Evolutionary conservation across 352 stramenopile species (phyloP).

Genomic region (Phytophthora constricta): DNA sequence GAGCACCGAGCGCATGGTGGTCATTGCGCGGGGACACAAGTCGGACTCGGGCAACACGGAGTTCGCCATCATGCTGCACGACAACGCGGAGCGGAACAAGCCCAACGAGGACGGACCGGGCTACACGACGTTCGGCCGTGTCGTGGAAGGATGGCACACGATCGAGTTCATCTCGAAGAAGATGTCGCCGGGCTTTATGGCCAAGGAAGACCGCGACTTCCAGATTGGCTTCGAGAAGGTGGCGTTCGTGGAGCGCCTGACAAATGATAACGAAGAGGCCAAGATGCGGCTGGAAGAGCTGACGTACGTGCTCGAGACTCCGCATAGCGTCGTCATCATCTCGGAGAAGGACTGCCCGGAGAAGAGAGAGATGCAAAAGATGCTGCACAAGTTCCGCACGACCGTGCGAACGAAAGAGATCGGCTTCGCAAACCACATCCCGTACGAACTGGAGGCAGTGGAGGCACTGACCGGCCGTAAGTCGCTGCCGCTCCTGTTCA

Average conservation of each 20-base stretch:
- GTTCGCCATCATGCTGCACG: conserved; percentile 87
- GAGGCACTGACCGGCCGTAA: conserved; percentile 89
- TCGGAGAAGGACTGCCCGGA: conserved; percentile 94
- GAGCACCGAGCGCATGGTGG: conserved; percentile 83
- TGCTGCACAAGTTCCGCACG: conserved; percentile 76
- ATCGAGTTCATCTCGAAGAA: conserved; percentile 79
- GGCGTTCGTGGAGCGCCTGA: conserved; percentile 64
- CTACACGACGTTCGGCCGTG: conserved; percentile 82
- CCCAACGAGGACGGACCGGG: conserved; percentile 67
- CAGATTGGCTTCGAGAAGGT: conserved; percentile 80
- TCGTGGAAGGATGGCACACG: conserved; percentile 82
- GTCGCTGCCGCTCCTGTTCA: conserved; percentile 96
- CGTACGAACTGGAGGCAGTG: conserved; percentile 83
- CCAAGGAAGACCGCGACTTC: conserved; percentile 68
- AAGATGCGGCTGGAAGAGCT: conserved; percentile 76
- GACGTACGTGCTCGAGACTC: conserved; percentile 70
- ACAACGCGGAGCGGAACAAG: conserved; percentile 78
- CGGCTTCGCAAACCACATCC: conserved; percentile 56
- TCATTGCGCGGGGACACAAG: conserved; percentile 77
- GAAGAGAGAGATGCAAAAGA: conserved; percentile 89
- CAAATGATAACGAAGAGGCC: conserved; percentile 65
- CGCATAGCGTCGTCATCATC: conserved; percentile 93
- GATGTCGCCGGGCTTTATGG: conserved; percentile 69
- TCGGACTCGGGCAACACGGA: conserved; percentile 77
- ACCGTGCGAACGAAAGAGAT: conserved; percentile 65